Evolutionary conservation across 2,329 filamentous ascomycete genomes (phyloP).

Genomic region (Ilyonectria mors-panacis): DNA sequence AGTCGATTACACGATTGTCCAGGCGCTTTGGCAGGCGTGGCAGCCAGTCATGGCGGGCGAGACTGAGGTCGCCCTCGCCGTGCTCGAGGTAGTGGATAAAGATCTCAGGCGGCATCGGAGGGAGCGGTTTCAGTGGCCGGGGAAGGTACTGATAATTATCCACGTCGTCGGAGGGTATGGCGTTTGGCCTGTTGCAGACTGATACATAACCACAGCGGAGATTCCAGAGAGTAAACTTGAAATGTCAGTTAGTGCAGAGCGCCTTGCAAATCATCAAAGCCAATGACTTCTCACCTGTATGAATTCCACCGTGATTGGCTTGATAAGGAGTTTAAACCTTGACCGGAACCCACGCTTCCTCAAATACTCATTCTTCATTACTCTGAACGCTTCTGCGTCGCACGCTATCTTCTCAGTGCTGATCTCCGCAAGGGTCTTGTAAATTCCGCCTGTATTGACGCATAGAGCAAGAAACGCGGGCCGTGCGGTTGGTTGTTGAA

Average conservation of each 20-base stretch:
- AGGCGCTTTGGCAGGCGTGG: background rate
- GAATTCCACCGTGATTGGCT: background rate
- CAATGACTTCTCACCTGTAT: background rate
- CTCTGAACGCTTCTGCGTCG: background rate
- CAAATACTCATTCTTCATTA: background rate
- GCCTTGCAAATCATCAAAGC: too few species aligned
- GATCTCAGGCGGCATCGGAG: constrained; percentile 1
- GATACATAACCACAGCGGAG: background rate
- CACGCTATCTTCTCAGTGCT: background rate
- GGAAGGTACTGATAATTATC: background rate
- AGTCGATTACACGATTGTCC: background rate
- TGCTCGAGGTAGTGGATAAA: background rate
- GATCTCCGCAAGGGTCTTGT: background rate
- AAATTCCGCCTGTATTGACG: background rate
- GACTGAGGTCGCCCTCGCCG: background rate
- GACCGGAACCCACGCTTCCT: background rate
- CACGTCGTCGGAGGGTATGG: background rate
- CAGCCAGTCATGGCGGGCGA: background rate
- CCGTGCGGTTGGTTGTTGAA: too few species aligned
- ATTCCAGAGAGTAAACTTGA: background rate
- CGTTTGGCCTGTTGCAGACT: background rate
- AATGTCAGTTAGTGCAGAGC: too few species aligned
- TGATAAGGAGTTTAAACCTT: background rate
- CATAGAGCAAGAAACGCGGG: background rate
- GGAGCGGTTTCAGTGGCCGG: background rate